phyloP scores from a whole-genome alignment of 2,329 filamentous ascomycete species.

The Podosphaera xanthii region DNA sequence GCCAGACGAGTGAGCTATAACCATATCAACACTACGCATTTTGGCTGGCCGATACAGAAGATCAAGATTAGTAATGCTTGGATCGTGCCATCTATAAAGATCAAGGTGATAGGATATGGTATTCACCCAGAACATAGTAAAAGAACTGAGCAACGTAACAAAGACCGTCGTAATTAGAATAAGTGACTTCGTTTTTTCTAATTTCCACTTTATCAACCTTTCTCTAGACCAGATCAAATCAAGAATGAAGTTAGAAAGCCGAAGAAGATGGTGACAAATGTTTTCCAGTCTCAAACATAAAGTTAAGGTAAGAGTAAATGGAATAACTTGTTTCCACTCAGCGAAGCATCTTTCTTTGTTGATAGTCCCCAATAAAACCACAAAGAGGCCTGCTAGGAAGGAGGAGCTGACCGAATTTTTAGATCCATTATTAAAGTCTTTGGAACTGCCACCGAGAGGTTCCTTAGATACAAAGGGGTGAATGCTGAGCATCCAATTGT shows the following conservation, averaged over 20 bases:
- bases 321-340: conserved; percentile 10
- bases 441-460: conserved; percentile 8
- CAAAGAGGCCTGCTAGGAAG: conserved; percentile 9
- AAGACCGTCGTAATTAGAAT: conserved; percentile 9
- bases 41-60: conserved; percentile 9
- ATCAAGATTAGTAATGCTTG: conserved; percentile 6
- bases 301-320: conserved; percentile 10
- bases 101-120: conserved; percentile 9
- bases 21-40: conserved; percentile 10
- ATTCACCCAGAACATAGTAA: conserved; percentile 10
- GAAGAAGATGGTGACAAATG: conserved; percentile 11
- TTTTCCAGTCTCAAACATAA: conserved; percentile 11
- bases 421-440: conserved; percentile 6
- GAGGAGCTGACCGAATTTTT: conserved; percentile 9
- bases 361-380: conserved; percentile 7
- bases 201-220: conserved; percentile 5
- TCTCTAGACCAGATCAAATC: conserved; percentile 7
- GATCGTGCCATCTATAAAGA: conserved; percentile 7
- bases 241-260: conserved; percentile 8
- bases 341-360: conserved; percentile 9
- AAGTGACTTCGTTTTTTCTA: conserved; percentile 10
- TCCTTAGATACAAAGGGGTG: conserved; percentile 9
- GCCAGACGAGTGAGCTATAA: conserved; percentile 11
- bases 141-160: conserved; percentile 6
- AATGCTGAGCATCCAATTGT: conserved; percentile 9